Evolutionary conservation across 2,329 filamentous ascomycete species (phyloP).

Genomic region (Chrysosporium keratinophilum): DNA sequence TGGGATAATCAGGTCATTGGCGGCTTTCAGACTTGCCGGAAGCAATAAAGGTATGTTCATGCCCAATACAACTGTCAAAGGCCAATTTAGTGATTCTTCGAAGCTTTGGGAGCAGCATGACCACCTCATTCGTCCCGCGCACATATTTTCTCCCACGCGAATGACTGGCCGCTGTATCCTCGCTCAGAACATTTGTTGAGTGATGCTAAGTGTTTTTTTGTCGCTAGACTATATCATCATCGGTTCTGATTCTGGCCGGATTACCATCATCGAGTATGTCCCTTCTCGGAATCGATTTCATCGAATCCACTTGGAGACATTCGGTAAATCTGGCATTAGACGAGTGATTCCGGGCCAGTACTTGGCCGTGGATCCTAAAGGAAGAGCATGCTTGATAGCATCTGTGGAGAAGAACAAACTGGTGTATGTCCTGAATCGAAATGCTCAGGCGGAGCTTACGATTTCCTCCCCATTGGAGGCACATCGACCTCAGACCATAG

Average conservation of each 20-base stretch:
- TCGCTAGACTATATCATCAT: constrained; percentile 84
- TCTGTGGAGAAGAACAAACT: constrained; percentile 98
- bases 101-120: constrained; percentile 49
- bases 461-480: constrained; percentile 96
- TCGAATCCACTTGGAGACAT: constrained; percentile 89
- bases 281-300: constrained; percentile 77
- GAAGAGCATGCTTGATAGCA: constrained; percentile 85
- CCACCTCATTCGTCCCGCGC: constrained; percentile 21
- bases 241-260: constrained; percentile 87
- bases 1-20: constrained; percentile 82
- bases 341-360: constrained; percentile 94
- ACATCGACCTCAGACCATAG: constrained; percentile 82
- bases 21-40: constrained; percentile 82
- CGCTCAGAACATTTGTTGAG: constrained; percentile 20
- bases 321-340: constrained; percentile 90
- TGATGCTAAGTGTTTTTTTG: constrained; percentile 33
- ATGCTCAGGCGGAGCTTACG: constrained; percentile 84
- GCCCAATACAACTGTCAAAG: constrained; percentile 19
- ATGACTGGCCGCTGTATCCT: constrained; percentile 14
- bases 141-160: constrained; percentile 8
- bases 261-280: constrained; percentile 86
- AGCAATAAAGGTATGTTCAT: constrained; percentile 78
- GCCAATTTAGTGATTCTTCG: constrained; percentile 60
- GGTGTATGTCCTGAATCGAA: constrained; percentile 94
- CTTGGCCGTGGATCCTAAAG: constrained; percentile 88